Conservation (phyloP, 352 stramenopile species). For the Phytopythium sindhum region DNA sequence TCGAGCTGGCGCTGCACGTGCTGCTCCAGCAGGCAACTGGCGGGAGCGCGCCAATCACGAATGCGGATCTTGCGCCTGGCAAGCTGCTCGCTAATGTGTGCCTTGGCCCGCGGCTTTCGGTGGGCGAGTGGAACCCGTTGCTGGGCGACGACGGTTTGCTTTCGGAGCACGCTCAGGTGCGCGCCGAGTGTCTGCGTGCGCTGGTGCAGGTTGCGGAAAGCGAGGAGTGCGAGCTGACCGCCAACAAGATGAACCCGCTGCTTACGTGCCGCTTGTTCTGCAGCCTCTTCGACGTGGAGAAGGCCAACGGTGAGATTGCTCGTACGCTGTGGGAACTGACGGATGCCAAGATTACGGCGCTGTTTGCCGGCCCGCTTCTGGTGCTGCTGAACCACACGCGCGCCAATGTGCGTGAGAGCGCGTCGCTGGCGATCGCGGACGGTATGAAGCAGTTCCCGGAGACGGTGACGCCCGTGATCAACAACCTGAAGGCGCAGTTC, state of each 20-base stretch:
- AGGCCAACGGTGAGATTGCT: conserved; percentile 54
- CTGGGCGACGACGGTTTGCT: conserved; percentile 69
- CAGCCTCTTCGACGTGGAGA: conserved; percentile 59
- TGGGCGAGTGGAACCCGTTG: conserved; percentile 61
- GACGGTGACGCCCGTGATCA: conserved; percentile 58
- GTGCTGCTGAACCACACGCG: conserved; percentile 73
- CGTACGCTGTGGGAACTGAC: conserved; percentile 64
- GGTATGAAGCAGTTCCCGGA: conserved; percentile 81
- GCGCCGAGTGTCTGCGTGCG: conserved; percentile 55
- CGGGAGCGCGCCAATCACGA: conserved; percentile 56
- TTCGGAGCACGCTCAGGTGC: conserved; percentile 49
- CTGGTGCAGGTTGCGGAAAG: conserved; percentile 55
- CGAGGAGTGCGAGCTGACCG: conserved; percentile 42
- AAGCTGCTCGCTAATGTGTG: conserved; percentile 61
- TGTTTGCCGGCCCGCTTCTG: conserved; percentile 64
- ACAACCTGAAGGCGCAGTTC: conserved; percentile 72
- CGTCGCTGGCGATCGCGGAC: conserved; percentile 70
- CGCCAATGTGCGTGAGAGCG: conserved; percentile 73
- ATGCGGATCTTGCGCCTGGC: conserved; percentile 49
- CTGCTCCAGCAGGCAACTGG: conserved; percentile 52
- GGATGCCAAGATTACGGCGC: conserved; percentile 39
- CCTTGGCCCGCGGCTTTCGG: conserved; percentile 49
- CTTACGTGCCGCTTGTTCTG: conserved; percentile 64
- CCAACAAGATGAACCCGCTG: conserved; percentile 38
- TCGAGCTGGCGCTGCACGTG: conserved; percentile 64